Base-by-base conservation (phyloP, 2,329 filamentous ascomycete species). In the Phaeophleospora eucalypticola region DNA sequence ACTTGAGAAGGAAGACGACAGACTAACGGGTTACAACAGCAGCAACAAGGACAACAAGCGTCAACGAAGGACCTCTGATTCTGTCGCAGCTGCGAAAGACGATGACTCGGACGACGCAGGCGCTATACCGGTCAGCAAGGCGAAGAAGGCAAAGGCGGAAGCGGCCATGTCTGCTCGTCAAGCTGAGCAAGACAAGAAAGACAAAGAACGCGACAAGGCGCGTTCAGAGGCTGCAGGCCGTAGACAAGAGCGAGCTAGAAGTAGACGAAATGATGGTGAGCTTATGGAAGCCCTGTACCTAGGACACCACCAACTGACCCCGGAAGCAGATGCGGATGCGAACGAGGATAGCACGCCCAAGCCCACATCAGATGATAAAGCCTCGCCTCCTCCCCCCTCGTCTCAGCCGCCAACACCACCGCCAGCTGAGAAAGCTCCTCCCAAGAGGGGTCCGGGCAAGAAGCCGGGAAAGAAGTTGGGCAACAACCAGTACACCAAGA, bases 401-500 rank as follows among this genome's bases (percentile, higher is more conserved):
- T 53, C 72, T 65, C 54, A 70, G 65, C 29, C 69, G 62, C 56
- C 58, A 18, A 58, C 58, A 18, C 62, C 62, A 18, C 59, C 62
- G n/a, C 56, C 68, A 63, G 41, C 62, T 58, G 60, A 74, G 45
- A 63, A 75, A 45, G 71, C 65, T 53, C 71, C 75, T 2, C 74
- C 78, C 46, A 87, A 85, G 64, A 85, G 84, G 68, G 74, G 78
- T 62, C 79, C 47, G 75, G 82, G 60, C 78, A 81, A 57, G 76
- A 66, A 64, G 48, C 52, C 50, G 12, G 53, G 48, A 17, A 82
- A 56, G 82, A 84, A 60, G 83, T 64, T 80, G 48, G 84, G 86
- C 15, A 83, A 86, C 53, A 93, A 91, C 54, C 88, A 93, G 65
- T 90, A 91, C 60, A 90, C 86, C 1, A 86, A 84, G 83, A 37